These are phyloP conservation scores for Hygrocybe punicea DNA, from an alignment of 768 basidiomycete species.

Conservation along the genomic window DNA sequence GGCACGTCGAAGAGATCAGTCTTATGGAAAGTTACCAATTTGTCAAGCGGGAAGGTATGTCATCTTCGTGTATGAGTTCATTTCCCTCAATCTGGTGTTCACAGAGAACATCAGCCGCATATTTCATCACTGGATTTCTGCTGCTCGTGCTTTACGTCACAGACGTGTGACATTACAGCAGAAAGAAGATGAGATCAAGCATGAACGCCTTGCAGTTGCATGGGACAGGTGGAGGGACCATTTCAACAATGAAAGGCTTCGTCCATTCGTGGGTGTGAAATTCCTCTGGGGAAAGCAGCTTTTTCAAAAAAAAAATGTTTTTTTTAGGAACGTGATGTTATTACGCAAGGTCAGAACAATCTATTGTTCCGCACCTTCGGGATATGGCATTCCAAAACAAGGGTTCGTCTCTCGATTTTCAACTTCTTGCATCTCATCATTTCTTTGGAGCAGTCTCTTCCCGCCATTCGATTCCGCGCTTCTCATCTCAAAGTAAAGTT, in stretches of 20 bases:
- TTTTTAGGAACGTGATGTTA: slow-evolving; percentile 56
- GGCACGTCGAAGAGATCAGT: slow-evolving; percentile 67
- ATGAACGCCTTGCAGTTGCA: slow-evolving; percentile 46
- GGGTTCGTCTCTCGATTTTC: slow-evolving; percentile 40
- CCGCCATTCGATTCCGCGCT: slow-evolving; percentile 75
- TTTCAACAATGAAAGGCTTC: slow-evolving; percentile 61
- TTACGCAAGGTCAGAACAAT: slow-evolving; percentile 56
- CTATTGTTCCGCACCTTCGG: slow-evolving; percentile 64
- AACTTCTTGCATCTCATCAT: neutral
- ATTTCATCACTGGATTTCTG: slow-evolving; percentile 68
- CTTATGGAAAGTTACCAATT: slow-evolving; percentile 83
- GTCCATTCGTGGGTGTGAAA: slow-evolving; percentile 51
- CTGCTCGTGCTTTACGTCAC: slow-evolving; percentile 58
- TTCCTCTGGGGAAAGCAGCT: neutral
- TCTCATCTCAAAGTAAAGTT: slow-evolving; percentile 54
- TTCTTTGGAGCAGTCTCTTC: slow-evolving; percentile 52
- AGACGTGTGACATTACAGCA: slow-evolving; percentile 56
- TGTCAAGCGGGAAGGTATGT: slow-evolving; percentile 72
- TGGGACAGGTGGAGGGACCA: slow-evolving; percentile 83
- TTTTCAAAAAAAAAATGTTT: neutral
- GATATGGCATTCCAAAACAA: slow-evolving; percentile 73
- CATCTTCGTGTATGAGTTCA: neutral
- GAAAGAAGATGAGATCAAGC: slow-evolving; percentile 61
- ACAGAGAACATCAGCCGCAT: slow-evolving; percentile 64
- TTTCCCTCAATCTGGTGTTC: neutral